Evolutionary conservation across 169 alveolate species (phyloP), one percentile per base, ranked within the genome.

Genomic region (Plasmodium inui): DNA sequence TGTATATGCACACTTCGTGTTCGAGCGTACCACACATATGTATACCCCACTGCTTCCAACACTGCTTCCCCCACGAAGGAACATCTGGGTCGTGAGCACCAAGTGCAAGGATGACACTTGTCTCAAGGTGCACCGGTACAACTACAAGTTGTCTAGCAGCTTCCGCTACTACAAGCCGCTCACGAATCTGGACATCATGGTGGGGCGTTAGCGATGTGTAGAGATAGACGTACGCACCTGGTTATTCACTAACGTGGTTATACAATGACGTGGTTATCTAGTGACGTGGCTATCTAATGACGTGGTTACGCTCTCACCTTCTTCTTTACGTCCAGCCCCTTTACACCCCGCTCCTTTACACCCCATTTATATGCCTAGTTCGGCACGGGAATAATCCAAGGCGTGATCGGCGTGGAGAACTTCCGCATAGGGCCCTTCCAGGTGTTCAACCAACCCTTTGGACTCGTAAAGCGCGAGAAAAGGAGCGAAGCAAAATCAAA

Each of bases 361-460:
- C 71, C 37, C n/a, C 41, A 4, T 14, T 34, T 3, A 3, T 26
- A 22, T 73, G 57, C 50, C 0, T 76, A 88, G 92, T 96, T 96
- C 84, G 98, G 96, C 9, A 94, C 98, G 14, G 98, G 98, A 17
- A 82, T 84, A 26, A 95, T 96, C 37, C 84, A 84, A 76, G 98
- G 98, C 39, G 83, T 28, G 22, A 83, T 85, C 28, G 95, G 94
- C 80, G 88, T 83, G 37, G 88, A 79, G n/a, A 83, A 78, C 37
- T 92, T 57, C 82, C 72, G 72, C 39, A 92, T 92, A 50, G 96
- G 84, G 30, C 95, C 73, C n/a, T 79, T 95, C 95, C 76, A 89
- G 32, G 83, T 92, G 9, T 30, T 57, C 57, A 61, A 78, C 30
- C 94, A 73, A 32, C 41, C 86, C 5, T 90, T 92, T 57, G 95